A percentile compares a stretch with the other conserved stretches of the same genome.
These are phyloP conservation scores for Theobroma cacao DNA, from an alignment of 345 rosid genomes.

Conservation along the genomic window DNA sequence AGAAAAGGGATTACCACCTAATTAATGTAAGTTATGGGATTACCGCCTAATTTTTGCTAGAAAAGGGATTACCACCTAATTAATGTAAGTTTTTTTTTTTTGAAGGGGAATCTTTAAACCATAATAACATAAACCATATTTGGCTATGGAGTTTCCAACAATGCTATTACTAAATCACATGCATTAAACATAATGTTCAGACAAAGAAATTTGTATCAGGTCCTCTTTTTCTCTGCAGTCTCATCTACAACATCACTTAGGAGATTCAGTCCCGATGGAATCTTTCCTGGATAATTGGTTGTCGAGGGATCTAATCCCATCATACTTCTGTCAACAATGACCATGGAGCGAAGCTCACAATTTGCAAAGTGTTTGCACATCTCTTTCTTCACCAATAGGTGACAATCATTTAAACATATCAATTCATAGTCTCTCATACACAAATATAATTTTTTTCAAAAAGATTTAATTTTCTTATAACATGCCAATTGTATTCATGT, in stretches of 20 bases:
- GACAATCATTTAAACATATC: conserved; percentile 79
- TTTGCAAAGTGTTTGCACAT: conserved; percentile 79
- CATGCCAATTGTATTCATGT: no score
- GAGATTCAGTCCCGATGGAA: conserved; percentile 57
- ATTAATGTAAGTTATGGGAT: no score
- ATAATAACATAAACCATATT: not conserved
- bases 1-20: no score
- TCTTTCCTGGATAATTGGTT: conserved; percentile 81
- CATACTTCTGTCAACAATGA: conserved; percentile 81
- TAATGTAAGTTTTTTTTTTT: no score
- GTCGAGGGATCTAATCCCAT: conserved; percentile 53
- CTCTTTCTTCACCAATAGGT: conserved; percentile 70
- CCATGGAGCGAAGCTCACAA: conserved; percentile 96
- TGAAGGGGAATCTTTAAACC: not conserved
- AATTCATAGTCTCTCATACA: no score
- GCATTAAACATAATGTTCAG: conserved; percentile 5
- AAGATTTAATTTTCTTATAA: no score
- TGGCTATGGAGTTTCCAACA: not conserved
- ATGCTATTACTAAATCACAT: not conserved
- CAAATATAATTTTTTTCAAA: no score
- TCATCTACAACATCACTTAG: conserved; percentile 43
- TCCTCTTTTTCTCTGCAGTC: conserved; percentile 24
- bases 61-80: no score
- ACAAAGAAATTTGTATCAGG: conserved; percentile 13
- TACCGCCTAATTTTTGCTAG: no score